Conservation (phyloP, 768 basidiomycete genomes). For the Rhodocollybia butyracea region DNA sequence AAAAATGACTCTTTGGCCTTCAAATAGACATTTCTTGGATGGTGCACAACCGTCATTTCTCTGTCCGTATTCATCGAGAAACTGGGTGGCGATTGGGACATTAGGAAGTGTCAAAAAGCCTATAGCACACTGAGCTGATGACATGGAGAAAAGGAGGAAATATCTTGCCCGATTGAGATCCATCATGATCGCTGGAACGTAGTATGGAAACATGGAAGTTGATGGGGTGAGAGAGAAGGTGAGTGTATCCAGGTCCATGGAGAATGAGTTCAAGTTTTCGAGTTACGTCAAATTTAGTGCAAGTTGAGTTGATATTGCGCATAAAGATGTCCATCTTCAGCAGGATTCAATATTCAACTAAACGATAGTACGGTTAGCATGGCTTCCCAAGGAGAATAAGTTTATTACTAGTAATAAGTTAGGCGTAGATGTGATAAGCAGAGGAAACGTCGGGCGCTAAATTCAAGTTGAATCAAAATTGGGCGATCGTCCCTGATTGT, state of each 20-base stretch:
- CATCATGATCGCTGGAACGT: too few species aligned
- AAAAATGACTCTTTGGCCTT: slow-evolving; percentile 28
- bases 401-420: too few species aligned
- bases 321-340: slow-evolving; percentile 9
- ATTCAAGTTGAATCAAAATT: too few species aligned
- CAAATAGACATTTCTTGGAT: slow-evolving; percentile 2
- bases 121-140: too few species aligned
- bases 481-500: too few species aligned
- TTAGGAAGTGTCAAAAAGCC: slow-evolving; percentile 49
- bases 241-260: slow-evolving; percentile 38
- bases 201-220: slow-evolving; percentile 55
- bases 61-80: slow-evolving; percentile 41
- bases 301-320: slow-evolving; percentile 1
- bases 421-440: too few species aligned
- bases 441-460: too few species aligned
- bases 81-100: slow-evolving; percentile 31
- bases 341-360: too few species aligned
- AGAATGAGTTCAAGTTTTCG: slow-evolving; percentile 39
- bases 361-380: too few species aligned
- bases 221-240: slow-evolving; percentile 21
- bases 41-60: background rate
- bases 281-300: slow-evolving; percentile 7
- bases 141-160: too few species aligned
- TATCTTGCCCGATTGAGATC: too few species aligned
- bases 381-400: too few species aligned